Evolutionary conservation across 78 protist genomes (phyloP).

Genomic region (Kipferlia bialata): DNA sequence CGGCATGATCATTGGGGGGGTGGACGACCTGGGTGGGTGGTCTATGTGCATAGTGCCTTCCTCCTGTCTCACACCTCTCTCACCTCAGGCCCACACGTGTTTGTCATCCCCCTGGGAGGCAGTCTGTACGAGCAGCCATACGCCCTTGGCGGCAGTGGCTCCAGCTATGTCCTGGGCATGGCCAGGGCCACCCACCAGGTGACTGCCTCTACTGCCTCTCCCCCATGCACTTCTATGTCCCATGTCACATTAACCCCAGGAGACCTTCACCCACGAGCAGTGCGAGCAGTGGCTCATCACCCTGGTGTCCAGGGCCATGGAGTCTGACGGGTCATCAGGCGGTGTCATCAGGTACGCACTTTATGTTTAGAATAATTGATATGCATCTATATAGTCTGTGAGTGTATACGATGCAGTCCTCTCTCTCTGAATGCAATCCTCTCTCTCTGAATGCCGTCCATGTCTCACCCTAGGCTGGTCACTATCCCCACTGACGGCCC

Average conservation of each 20-base stretch:
- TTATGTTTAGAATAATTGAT: too few species aligned
- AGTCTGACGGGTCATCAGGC: constrained; percentile 1
- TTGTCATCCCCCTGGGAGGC: not conserved
- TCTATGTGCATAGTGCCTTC: not conserved
- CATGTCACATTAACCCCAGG: too few species aligned
- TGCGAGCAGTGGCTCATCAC: not conserved
- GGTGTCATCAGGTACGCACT: too few species aligned
- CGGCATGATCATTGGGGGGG: not conserved
- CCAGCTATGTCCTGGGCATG: not conserved
- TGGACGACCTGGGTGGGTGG: not conserved
- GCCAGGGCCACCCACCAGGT: not conserved
- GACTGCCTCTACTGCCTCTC: not conserved
- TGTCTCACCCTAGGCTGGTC: too few species aligned
- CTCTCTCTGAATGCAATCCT: too few species aligned
- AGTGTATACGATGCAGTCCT: too few species aligned
- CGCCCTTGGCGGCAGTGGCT: constrained; percentile 5
- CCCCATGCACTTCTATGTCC: too few species aligned
- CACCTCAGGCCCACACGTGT: not conserved
- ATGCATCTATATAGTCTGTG: too few species aligned
- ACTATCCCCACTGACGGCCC: too few species aligned
- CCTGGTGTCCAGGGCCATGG: constrained; percentile 5
- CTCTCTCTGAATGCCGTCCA: too few species aligned
- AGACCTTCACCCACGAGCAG: not conserved
- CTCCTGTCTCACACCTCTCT: not conserved
- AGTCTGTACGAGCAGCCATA: not conserved